These are phyloP conservation scores for Solanum pinnatisectum DNA, from an alignment of 257 asterid species.

Conservation along the genomic window DNA sequence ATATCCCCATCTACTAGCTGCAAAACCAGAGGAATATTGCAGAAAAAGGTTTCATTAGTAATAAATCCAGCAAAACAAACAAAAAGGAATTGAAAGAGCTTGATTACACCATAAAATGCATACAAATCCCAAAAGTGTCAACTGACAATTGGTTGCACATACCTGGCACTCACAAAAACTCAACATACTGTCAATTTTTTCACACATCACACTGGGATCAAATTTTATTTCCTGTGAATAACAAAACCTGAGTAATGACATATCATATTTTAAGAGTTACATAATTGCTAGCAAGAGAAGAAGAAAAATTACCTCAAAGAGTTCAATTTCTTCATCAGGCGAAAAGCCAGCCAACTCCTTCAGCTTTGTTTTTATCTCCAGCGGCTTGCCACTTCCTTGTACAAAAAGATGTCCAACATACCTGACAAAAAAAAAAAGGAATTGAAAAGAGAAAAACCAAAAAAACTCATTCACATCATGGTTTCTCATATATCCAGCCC, in stretches of 20 bases:
- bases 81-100: not conserved
- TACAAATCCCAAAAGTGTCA: not conserved
- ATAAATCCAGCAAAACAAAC: not conserved
- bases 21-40: not conserved
- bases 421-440: slow-evolving; percentile 18
- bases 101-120: not conserved
- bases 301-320: slow-evolving; percentile 48
- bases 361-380: slow-evolving; percentile 43
- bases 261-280: not conserved
- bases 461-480: not conserved
- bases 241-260: not conserved
- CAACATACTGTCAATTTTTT: slow-evolving; percentile 41
- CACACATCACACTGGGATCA: slow-evolving; percentile 72
- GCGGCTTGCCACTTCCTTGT: slow-evolving; percentile 45
- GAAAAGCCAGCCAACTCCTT: slow-evolving; percentile 62
- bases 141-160: not conserved
- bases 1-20: slow-evolving; percentile 81
- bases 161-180: slow-evolving; percentile 54
- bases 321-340: slow-evolving; percentile 65
- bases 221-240: slow-evolving; percentile 58
- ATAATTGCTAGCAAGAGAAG: not conserved
- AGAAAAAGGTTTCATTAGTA: not conserved
- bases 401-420: slow-evolving; percentile 66
- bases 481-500: not conserved
- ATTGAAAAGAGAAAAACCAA: not conserved